Percentiles rank a stretch among this genome's conserved stretches.
These are phyloP conservation scores for Crinitomyces ghanaensis DNA, from an alignment of 805 yeast genomes.

Conservation along the genomic window DNA sequence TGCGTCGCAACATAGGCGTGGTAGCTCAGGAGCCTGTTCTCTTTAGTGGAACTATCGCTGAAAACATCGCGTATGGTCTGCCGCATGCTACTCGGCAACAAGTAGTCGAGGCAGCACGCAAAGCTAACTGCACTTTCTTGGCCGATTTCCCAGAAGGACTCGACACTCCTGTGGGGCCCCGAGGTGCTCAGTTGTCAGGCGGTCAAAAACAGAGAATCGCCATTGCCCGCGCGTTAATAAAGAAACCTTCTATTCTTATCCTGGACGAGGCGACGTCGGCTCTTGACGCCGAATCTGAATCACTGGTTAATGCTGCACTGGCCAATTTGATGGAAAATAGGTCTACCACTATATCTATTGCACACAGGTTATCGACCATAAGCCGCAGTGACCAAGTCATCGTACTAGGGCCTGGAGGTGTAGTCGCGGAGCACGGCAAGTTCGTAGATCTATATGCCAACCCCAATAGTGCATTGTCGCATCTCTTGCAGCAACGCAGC, in stretches of 20 bases:
- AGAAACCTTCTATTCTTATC: conserved; percentile 68
- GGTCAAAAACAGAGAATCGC: conserved; percentile 94
- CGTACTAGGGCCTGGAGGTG: conserved; percentile 64
- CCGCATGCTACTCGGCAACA: conserved; percentile 46
- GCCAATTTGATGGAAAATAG: conserved; percentile 41
- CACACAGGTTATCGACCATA: conserved; percentile 84
- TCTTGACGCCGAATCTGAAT: conserved; percentile 78
- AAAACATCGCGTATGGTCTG: conserved; percentile 70
- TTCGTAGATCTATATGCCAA: conserved; percentile 41
- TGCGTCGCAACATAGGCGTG: conserved; percentile 68
- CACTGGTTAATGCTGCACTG: conserved; percentile 68
- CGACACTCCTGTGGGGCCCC: conserved; percentile 74
- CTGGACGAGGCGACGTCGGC: conserved; percentile 95
- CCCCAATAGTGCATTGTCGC: conserved; percentile 35
- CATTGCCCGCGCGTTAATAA: conserved; percentile 72
- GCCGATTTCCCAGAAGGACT: conserved; percentile 68
- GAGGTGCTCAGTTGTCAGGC: conserved; percentile 83
- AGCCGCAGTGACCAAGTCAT: conserved; percentile 69
- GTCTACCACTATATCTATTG: conserved; percentile 69
- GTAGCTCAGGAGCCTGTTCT: conserved; percentile 90
- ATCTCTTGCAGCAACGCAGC: conserved; percentile 13
- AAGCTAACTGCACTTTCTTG: conserved; percentile 72
- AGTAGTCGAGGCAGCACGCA: conserved; percentile 48
- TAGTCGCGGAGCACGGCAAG: conserved; percentile 60
- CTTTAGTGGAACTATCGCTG: conserved; percentile 75